Conservation (phyloP, 371 early-diverging fungal species). For the Smittium culicis region DNA sequence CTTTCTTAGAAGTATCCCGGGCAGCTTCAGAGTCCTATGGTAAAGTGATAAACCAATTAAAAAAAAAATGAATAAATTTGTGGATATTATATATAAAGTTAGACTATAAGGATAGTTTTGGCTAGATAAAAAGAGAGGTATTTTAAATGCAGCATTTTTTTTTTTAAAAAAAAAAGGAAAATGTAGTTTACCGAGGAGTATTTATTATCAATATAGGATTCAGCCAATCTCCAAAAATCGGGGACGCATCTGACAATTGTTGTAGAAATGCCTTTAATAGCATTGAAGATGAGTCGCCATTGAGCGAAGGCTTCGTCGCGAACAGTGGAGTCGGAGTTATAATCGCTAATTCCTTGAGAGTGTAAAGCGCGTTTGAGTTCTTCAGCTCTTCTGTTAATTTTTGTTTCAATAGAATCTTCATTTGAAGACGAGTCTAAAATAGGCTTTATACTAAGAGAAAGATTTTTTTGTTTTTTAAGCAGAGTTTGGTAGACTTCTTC, state of each 20-base stretch:
- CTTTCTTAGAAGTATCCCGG: neutral
- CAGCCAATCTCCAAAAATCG: constrained; percentile 83
- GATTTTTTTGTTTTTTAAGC: constrained; percentile 1
- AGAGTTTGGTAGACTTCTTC: constrained; percentile 39
- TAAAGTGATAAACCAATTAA: too few species aligned
- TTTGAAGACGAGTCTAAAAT: neutral
- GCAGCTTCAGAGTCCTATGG: neutral
- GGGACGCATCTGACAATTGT: constrained; percentile 62
- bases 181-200: constrained; percentile 27
- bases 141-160: too few species aligned
- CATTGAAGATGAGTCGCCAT: constrained; percentile 53
- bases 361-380: constrained; percentile 27
- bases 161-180: too few species aligned
- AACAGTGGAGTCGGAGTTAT: constrained; percentile 31
- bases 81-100: too few species aligned
- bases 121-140: too few species aligned
- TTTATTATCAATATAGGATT: constrained; percentile 69
- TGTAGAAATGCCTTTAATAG: constrained; percentile 59
- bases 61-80: neutral
- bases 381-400: constrained; percentile 22
- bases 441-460: constrained; percentile 33
- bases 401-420: constrained; percentile 19
- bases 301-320: constrained; percentile 43
- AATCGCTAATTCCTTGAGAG: constrained; percentile 33
- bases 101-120: too few species aligned